phyloP scores from a whole-genome alignment of 129 eudicot genomes.

The Deinandra increscens region DNA sequence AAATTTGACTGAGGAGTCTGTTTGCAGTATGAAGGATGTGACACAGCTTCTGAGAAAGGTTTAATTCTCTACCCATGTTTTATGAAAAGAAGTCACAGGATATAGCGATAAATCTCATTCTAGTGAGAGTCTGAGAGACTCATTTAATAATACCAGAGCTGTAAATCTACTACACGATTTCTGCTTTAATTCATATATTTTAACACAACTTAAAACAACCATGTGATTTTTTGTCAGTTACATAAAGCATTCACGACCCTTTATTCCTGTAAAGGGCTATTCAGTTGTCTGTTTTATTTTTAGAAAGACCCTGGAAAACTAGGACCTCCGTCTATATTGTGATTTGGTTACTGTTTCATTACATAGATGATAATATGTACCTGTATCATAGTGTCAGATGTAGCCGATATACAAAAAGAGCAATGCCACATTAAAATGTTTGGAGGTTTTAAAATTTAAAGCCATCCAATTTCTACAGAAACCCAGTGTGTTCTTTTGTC shows the following conservation, averaged over 20 bases:
- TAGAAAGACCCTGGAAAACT: not conserved
- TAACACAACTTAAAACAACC: not conserved
- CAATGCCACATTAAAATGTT: not conserved
- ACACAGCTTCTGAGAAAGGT: conserved; percentile 81
- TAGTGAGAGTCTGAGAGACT: not conserved
- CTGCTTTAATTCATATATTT: not conserved
- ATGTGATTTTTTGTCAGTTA: not conserved
- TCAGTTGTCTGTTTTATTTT: not conserved
- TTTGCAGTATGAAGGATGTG: conserved; percentile 70
- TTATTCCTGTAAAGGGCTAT: too few species aligned
- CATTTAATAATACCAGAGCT: not conserved
- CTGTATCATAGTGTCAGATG: not conserved
- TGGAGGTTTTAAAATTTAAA: not conserved
- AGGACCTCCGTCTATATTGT: conserved; percentile 8
- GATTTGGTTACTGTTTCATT: conserved; percentile 5
- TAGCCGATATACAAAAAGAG: not conserved
- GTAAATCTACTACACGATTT: not conserved
- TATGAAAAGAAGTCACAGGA: not conserved
- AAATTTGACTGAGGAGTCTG: conserved; percentile 77
- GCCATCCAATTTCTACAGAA: too few species aligned
- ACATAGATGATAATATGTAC: not conserved
- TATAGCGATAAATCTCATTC: conserved; percentile 3
- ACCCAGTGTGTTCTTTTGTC: too few species aligned
- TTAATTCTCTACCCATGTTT: not conserved
- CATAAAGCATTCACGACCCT: not conserved